Percentiles rank a stretch among this genome's conserved stretches.
These are phyloP conservation scores for Nannochloropsis salina DNA, from an alignment of 108 stramenopile species.

Conservation along the genomic window DNA sequence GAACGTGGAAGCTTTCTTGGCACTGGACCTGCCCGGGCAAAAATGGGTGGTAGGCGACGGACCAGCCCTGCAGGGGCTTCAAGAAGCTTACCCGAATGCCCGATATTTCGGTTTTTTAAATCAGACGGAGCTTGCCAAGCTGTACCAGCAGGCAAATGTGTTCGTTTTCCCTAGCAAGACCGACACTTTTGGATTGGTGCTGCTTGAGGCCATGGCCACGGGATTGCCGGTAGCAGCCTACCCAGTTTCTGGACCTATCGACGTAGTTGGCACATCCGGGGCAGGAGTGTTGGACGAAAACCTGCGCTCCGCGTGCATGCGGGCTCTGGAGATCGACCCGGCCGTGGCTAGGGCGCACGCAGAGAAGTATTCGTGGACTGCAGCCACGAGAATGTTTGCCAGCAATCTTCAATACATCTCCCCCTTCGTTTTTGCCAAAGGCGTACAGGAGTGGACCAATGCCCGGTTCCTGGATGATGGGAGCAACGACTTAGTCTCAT, in stretches of 20 bases:
- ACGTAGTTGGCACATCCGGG: background rate
- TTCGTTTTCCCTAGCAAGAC: slow-evolving; percentile 4
- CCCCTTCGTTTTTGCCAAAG: background rate
- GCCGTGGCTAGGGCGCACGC: slow-evolving; percentile 5
- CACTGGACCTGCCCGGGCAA: slow-evolving; percentile 19
- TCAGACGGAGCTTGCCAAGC: slow-evolving; percentile 1
- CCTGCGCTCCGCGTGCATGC: background rate
- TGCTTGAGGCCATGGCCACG: background rate
- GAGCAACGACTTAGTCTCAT: slow-evolving; percentile 4
- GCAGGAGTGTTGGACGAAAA: background rate
- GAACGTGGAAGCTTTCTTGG: background rate
- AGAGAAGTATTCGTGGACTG: background rate
- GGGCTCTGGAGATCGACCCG: background rate
- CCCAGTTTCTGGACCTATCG: background rate
- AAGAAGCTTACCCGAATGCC: background rate
- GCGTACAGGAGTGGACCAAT: background rate
- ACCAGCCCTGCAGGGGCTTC: slow-evolving; percentile 3
- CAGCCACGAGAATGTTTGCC: slow-evolving; percentile 3
- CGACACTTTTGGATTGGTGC: background rate
- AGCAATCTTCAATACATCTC: background rate
- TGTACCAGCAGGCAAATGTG: background rate
- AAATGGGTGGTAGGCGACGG: slow-evolving; percentile 1
- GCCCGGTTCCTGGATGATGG: background rate
- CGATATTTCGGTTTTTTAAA: slow-evolving; percentile 9
- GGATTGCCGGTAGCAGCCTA: background rate